A percentile compares a stretch with the other conserved stretches of the same genome.
Evolutionary conservation across 257 asterid species (phyloP).

Genomic region (Penstemon davidsonii): DNA sequence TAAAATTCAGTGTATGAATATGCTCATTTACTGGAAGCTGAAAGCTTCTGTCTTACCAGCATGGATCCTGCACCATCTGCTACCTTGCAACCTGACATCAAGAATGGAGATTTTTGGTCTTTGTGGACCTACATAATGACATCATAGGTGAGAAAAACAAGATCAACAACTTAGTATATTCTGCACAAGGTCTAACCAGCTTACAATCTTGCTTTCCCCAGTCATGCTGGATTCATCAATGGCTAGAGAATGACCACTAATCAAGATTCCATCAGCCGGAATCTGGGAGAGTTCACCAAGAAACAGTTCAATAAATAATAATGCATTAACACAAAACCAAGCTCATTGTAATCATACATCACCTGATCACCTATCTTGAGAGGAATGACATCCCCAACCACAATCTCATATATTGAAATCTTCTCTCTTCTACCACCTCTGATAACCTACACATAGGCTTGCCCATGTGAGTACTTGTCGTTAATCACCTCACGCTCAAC

Average conservation of each 20-base stretch:
- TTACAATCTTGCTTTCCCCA: slow-evolving; percentile 98
- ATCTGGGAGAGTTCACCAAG: slow-evolving; percentile 47
- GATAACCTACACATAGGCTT: slow-evolving; percentile 54
- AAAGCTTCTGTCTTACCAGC: slow-evolving; percentile 57
- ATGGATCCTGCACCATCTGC: slow-evolving; percentile 96
- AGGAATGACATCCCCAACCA: slow-evolving; percentile 90
- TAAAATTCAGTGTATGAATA: not conserved
- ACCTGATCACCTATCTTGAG: slow-evolving; percentile 98
- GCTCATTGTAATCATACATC: slow-evolving; percentile 22
- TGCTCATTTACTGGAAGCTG: slow-evolving; percentile 11
- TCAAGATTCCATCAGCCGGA: slow-evolving; percentile 89
- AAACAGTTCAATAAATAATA: slow-evolving; percentile 21
- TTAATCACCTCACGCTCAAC: slow-evolving; percentile 8
- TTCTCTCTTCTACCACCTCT: slow-evolving; percentile 88
- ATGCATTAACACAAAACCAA: slow-evolving; percentile 12
- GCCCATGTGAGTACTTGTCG: slow-evolving; percentile 12
- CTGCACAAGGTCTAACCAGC: slow-evolving; percentile 45
- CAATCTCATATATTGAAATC: slow-evolving; percentile 84
- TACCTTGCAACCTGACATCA: slow-evolving; percentile 98
- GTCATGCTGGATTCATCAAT: slow-evolving; percentile 99
- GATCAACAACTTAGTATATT: slow-evolving; percentile 24
- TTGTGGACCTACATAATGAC: slow-evolving; percentile 59
- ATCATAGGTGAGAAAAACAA: slow-evolving; percentile 29
- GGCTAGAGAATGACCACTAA: slow-evolving; percentile 85
- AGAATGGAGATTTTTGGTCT: slow-evolving; percentile 76